Evolutionary conservation across 768 basidiomycete genomes (phyloP).

Genomic region (Amanita phalloides): DNA sequence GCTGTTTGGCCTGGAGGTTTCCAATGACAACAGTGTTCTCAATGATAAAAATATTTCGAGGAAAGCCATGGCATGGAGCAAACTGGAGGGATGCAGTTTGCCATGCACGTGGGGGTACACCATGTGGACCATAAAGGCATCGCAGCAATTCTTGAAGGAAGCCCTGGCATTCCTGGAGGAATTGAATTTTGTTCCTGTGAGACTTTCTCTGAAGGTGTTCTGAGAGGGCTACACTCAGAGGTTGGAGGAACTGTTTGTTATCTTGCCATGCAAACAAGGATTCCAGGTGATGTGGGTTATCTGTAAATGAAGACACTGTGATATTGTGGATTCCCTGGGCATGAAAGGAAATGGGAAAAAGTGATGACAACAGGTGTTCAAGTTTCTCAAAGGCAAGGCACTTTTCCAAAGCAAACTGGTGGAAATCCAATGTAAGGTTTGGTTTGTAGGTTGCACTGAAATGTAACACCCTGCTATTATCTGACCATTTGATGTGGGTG

Average conservation of each 20-base stretch:
- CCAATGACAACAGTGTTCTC: background rate
- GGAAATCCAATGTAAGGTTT: background rate
- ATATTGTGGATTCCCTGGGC: background rate
- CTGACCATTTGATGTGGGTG: background rate
- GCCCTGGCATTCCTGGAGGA: background rate
- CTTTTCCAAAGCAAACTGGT: background rate
- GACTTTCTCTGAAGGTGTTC: background rate
- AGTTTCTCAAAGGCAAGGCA: background rate
- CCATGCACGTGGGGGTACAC: background rate
- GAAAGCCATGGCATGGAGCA: background rate
- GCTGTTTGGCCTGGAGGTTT: background rate
- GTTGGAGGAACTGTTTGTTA: background rate
- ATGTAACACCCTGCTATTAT: background rate
- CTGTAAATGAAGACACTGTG: background rate
- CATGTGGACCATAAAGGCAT: background rate
- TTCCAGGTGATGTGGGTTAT: background rate
- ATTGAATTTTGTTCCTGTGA: background rate
- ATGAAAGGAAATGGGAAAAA: background rate
- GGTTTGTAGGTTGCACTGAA: background rate
- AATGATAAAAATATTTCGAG: background rate
- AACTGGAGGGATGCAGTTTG: background rate
- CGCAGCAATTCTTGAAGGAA: background rate
- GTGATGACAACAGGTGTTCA: background rate
- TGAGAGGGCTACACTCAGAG: background rate
- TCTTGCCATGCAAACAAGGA: background rate